Percentiles rank a stretch among this genome's conserved stretches.
Evolutionary conservation across 2,329 filamentous ascomycete species (phyloP).

Genomic region (Thermomyces lanuginosus): DNA sequence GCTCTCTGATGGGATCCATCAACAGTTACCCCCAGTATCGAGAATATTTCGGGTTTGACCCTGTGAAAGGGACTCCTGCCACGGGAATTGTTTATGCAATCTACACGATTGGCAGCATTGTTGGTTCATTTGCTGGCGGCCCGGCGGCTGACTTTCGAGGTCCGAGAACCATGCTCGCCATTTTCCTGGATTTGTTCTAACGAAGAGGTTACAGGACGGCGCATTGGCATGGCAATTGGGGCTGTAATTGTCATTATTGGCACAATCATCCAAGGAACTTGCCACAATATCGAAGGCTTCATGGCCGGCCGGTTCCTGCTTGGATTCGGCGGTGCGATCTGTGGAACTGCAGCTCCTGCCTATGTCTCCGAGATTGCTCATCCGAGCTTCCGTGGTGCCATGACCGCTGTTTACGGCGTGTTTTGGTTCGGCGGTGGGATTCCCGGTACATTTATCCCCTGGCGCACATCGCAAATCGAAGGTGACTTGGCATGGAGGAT

Average conservation of each 20-base stretch:
- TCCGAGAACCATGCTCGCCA: conserved; percentile 1
- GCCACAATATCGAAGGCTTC: conserved; percentile 13
- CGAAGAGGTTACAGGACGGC: conserved; percentile 9
- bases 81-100: conserved; percentile 35
- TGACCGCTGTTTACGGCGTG: conserved; percentile 29
- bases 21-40: conserved; percentile 32
- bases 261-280: conserved; percentile 13
- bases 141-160: conserved; percentile 28
- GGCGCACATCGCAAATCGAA: conserved; percentile 20
- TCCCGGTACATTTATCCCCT: conserved; percentile 34
- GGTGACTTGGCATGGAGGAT: conserved; percentile 40
- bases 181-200: not conserved
- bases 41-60: conserved; percentile 26
- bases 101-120: conserved; percentile 33
- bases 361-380: conserved; percentile 25
- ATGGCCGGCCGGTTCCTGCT: conserved; percentile 18
- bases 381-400: conserved; percentile 19
- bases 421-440: conserved; percentile 32
- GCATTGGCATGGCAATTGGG: conserved; percentile 15
- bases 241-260: conserved; percentile 14
- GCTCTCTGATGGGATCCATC: conserved; percentile 35
- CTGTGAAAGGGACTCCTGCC: conserved; percentile 22
- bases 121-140: conserved; percentile 28
- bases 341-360: conserved; percentile 14
- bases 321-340: conserved; percentile 16